phyloP scores from a whole-genome alignment of 2,329 filamentous ascomycete genomes.

The Neofusicoccum ribis region DNA sequence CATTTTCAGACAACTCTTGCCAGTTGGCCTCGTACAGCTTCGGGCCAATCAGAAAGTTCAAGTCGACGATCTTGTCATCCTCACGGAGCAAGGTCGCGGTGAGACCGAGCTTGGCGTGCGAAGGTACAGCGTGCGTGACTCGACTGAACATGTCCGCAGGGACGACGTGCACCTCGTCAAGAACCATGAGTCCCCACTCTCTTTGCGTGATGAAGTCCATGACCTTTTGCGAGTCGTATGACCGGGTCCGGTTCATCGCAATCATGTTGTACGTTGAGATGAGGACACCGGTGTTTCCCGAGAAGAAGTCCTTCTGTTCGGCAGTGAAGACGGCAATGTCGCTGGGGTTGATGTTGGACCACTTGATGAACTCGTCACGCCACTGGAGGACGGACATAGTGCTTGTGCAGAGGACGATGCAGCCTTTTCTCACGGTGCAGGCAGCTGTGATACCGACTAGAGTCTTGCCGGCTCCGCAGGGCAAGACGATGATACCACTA shows the following conservation, averaged over 20 bases:
- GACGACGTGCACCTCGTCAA: conserved; percentile 97
- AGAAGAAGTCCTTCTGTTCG: conserved; percentile 83
- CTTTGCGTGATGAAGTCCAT: conserved; percentile 88
- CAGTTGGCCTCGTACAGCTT: conserved; percentile 99
- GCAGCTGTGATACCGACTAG: conserved; percentile 97
- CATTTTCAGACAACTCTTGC: conserved; percentile 97
- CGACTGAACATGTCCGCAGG: conserved; percentile 95
- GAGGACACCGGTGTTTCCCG: conserved; percentile 89
- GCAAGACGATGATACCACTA: conserved; percentile 94
- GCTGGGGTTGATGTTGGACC: conserved; percentile 96
- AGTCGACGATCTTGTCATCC: conserved; percentile 95
- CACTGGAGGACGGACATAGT: conserved; percentile 98
- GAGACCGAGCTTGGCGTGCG: conserved; percentile 90
- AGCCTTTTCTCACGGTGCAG: conserved; percentile 95
- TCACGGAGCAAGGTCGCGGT: conserved; percentile 93
- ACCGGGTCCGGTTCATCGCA: conserved; percentile 82
- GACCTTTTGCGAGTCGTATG: conserved; percentile 93
- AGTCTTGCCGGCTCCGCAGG: conserved; percentile 95
- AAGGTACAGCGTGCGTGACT: conserved; percentile 89
- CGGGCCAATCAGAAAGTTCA: conserved; percentile 96
- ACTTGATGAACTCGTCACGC: conserved; percentile 94
- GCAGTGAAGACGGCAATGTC: conserved; percentile 95
- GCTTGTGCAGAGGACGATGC: conserved; percentile 92
- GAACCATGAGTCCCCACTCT: conserved; percentile 96
- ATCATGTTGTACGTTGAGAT: conserved; percentile 99